phyloP scores from a whole-genome alignment of 805 yeast species.

The Millerozyma miso region DNA sequence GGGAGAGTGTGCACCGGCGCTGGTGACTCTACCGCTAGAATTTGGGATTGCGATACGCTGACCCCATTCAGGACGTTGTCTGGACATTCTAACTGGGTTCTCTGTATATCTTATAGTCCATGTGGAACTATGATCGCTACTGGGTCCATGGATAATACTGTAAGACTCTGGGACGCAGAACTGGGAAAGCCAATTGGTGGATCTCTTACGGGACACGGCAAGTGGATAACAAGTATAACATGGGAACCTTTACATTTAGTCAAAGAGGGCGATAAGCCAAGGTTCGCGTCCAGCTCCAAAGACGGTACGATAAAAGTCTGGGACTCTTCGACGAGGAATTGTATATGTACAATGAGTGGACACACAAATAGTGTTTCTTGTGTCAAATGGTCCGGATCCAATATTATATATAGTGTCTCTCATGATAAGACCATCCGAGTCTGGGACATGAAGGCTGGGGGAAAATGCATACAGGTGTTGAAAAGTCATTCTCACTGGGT shows the following conservation, averaged over 20 bases:
- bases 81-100: slow-evolving; percentile 93
- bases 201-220: slow-evolving; percentile 74
- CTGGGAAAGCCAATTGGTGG: slow-evolving; percentile 73
- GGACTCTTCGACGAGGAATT: slow-evolving; percentile 72
- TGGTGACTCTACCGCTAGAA: slow-evolving; percentile 92
- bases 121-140: slow-evolving; percentile 90
- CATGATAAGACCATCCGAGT: slow-evolving; percentile 92
- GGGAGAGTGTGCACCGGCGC: slow-evolving; percentile 90
- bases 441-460: slow-evolving; percentile 77
- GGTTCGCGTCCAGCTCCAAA: slow-evolving; percentile 83
- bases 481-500: slow-evolving; percentile 98
- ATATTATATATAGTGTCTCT: slow-evolving; percentile 79
- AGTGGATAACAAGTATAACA: slow-evolving; percentile 83
- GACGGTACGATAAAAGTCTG: slow-evolving; percentile 88
- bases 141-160: slow-evolving; percentile 90
- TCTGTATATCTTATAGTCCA: slow-evolving; percentile 89
- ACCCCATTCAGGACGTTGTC: slow-evolving; percentile 77
- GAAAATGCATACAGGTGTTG: slow-evolving; percentile 72
- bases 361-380: slow-evolving; percentile 88
- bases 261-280: slow-evolving; percentile 57
- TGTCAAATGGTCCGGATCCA: slow-evolving; percentile 95
- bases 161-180: slow-evolving; percentile 80
- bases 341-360: slow-evolving; percentile 72
- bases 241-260: slow-evolving; percentile 95
- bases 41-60: slow-evolving; percentile 95